Base-by-base conservation (phyloP, 2,329 filamentous ascomycete genomes). In the Colletotrichum lupini region DNA sequence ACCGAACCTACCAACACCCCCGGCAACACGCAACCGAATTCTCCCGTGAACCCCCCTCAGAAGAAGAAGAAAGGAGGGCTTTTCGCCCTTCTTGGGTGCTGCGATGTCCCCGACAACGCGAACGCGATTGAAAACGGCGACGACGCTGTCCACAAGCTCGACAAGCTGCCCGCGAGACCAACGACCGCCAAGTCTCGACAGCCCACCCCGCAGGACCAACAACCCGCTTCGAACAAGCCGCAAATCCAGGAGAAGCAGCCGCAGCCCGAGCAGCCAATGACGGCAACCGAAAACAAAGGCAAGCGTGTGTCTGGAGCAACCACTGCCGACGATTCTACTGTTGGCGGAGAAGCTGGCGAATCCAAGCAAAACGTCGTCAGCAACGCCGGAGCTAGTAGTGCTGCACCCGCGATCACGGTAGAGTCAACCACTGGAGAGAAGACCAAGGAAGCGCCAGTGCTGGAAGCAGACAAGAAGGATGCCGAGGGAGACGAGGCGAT, bases 401-500 rank as follows among this genome's bases (percentile, higher is more conserved):
- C 79, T 67, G 85, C 83, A 78, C 86, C 80, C 78, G 89, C 81
- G 77, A 80, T 76, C 30, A 75, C 74, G 9, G 67, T 76, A 77
- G 71, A 72, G 60, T 77, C 30, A 72, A 77, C 66, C 52, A 37
- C 65, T 52, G 64, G 61, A 28, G 62, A 60, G 19, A 75, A 67
- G 69, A 84, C 76, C 6, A 75, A 78, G 8, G 76, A 78, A 35
- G 58, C 66, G 26, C 61, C 74, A 14, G 58, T 74, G 63, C 75
- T 73, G 22, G 69, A 62, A 53, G 72, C 61, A 57, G 75, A 76
- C n/a, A 80, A 78, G 60, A 85, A 84, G 75, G 82, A 86, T 74
- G 81, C 88, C 4, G 90, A 92, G 76, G 87, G 90, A 30, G 92
- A 94, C 80, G 86, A 92, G 67, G 87, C 91, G 68, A 94, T 94